Conservation (phyloP, 2,329 filamentous ascomycete genomes). For the Chalara sp. region DNA sequence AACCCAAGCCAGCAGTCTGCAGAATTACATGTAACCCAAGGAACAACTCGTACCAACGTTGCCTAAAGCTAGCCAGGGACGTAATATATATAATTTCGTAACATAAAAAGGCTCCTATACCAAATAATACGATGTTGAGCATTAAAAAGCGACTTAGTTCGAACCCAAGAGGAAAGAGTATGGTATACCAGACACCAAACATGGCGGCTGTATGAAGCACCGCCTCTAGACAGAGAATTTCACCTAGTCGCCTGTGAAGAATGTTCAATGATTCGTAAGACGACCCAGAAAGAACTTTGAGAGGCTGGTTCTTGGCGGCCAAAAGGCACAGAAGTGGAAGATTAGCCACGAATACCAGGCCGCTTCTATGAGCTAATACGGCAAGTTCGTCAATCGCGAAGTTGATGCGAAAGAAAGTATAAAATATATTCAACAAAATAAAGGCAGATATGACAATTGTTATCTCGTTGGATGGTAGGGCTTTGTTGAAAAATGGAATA, state of each 20-base stretch:
- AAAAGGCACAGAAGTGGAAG: slow-evolving; percentile 53
- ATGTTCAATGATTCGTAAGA: slow-evolving; percentile 63
- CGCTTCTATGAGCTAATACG: slow-evolving; percentile 35
- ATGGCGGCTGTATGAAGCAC: slow-evolving; percentile 49
- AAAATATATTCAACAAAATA: slow-evolving; percentile 49
- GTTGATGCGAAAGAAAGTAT: slow-evolving; percentile 45
- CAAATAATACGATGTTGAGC: slow-evolving; percentile 44
- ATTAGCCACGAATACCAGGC: slow-evolving; percentile 37
- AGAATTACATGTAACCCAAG: slow-evolving; percentile 50
- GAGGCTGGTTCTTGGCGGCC: slow-evolving; percentile 59
- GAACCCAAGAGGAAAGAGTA: slow-evolving; percentile 43
- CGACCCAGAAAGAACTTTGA: slow-evolving; percentile 52
- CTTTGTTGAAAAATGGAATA: slow-evolving; percentile 49
- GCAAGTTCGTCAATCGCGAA: slow-evolving; percentile 44
- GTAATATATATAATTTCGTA: slow-evolving; percentile 59
- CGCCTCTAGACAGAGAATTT: slow-evolving; percentile 53
- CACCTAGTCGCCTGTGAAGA: slow-evolving; percentile 56
- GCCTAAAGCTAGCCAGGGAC: slow-evolving; percentile 51
- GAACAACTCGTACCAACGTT: slow-evolving; percentile 57
- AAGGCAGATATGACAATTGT: slow-evolving; percentile 45
- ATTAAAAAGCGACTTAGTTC: slow-evolving; percentile 43
- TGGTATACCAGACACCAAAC: slow-evolving; percentile 45
- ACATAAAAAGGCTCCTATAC: slow-evolving; percentile 46
- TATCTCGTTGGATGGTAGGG: slow-evolving; percentile 49
- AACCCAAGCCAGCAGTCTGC: slow-evolving; percentile 45